Conservation (phyloP, 2,329 filamentous ascomycete genomes). For the Lomentospora prolificans region DNA sequence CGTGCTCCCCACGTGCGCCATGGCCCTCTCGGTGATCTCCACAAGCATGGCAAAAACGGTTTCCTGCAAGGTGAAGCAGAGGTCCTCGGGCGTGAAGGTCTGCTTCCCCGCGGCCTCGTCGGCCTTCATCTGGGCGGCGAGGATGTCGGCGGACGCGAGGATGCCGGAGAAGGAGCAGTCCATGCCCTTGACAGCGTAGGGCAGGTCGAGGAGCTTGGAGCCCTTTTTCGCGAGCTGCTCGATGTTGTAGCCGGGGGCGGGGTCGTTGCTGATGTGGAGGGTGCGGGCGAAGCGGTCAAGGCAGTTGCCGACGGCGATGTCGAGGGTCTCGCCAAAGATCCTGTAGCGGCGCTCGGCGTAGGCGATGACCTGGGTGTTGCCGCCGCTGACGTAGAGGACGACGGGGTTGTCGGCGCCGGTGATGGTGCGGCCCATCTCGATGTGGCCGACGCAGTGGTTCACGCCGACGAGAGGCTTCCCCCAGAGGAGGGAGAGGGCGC, state of each 20-base stretch:
- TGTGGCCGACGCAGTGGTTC: constrained; percentile 97
- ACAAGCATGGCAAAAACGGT: constrained; percentile 96
- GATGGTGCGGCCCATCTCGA: constrained; percentile 94
- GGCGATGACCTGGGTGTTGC: constrained; percentile 96
- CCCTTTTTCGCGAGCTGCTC: constrained; percentile 79
- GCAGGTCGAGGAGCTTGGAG: constrained; percentile 69
- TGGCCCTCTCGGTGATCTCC: constrained; percentile 94
- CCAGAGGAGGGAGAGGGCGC: constrained; percentile 78
- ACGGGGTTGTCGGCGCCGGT: constrained; percentile 87
- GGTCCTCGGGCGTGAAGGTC: constrained; percentile 65
- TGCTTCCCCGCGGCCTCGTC: constrained; percentile 39
- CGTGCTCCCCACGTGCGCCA: constrained; percentile 87
- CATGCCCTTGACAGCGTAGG: constrained; percentile 98
- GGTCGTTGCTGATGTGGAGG: constrained; percentile 85
- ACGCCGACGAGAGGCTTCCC: constrained; percentile 81
- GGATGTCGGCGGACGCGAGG: constrained; percentile 68
- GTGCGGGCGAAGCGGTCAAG: constrained; percentile 92
- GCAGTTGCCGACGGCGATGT: constrained; percentile 96
- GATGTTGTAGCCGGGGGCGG: constrained; percentile 95
- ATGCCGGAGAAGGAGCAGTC: constrained; percentile 95
- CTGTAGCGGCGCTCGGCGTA: constrained; percentile 91
- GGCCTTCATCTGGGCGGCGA: constrained; percentile 57
- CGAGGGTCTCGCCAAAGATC: constrained; percentile 95
- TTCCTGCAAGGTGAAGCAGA: constrained; percentile 93
- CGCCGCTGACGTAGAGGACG: constrained; percentile 89